These are phyloP conservation scores for Thuidium tamariscinum DNA, from an alignment of 225 moss, liverwort and hornwort species.

Conservation along the genomic window DNA sequence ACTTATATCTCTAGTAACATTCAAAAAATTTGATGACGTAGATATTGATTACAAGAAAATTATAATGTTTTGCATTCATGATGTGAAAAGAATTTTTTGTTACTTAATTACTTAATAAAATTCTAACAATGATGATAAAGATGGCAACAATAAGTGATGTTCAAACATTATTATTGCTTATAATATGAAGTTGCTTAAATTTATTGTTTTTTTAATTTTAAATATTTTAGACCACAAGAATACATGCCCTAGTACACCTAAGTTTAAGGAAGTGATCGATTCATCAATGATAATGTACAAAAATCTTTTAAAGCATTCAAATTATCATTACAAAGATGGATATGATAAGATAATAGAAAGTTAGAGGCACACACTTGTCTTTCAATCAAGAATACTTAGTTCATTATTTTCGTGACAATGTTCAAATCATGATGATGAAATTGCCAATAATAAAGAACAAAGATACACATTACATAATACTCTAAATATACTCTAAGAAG, in stretches of 20 bases:
- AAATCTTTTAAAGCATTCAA: neutral
- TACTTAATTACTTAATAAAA: fast-evolving
- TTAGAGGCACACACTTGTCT: too few relatives aligned
- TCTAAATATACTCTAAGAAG: neutral
- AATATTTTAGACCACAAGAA: neutral
- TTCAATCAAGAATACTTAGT: too few relatives aligned
- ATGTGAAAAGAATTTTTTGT: too few relatives aligned
- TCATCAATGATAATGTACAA: neutral
- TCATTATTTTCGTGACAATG: neutral
- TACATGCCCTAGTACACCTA: neutral
- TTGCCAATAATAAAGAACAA: neutral
- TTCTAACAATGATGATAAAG: neutral
- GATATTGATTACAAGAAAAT: neutral
- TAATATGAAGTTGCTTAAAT: too few relatives aligned
- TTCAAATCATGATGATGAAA: neutral
- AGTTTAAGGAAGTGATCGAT: neutral
- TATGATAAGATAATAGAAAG: neutral
- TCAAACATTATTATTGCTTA: neutral
- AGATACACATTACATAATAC: neutral
- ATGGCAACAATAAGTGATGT: neutral
- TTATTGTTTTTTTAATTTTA: neutral
- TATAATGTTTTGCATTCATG: fast-evolving
- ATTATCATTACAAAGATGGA: neutral
- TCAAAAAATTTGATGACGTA: neutral
- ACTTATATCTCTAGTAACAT: neutral